Evolutionary conservation across 306 rosid species (phyloP).

Genomic region (Inga oerstediana): DNA sequence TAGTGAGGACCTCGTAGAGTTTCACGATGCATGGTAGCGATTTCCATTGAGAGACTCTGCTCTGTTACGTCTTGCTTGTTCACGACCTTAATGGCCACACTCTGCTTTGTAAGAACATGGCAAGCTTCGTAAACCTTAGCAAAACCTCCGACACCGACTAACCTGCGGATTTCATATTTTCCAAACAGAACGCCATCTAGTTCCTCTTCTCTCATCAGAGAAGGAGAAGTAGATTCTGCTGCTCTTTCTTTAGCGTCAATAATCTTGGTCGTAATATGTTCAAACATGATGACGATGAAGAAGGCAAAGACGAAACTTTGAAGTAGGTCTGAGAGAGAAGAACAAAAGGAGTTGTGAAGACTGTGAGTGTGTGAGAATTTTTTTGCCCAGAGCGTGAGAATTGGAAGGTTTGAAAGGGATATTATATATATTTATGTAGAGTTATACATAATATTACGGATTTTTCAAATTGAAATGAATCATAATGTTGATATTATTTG

Average conservation of each 20-base stretch:
- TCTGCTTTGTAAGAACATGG: conserved; percentile 43
- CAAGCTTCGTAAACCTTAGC: conserved; percentile 85
- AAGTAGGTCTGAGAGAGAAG: background rate
- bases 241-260: background rate
- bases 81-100: conserved; percentile 79
- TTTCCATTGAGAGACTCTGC: conserved; percentile 56
- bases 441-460: background rate
- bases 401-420: background rate
- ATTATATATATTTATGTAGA: too few species aligned
- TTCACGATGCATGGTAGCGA: conserved; percentile 73
- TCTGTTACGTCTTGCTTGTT: conserved; percentile 46
- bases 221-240: too few species aligned
- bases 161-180: conserved; percentile 52
- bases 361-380: too few species aligned
- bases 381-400: too few species aligned
- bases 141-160: conserved; percentile 75
- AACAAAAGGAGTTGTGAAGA: background rate
- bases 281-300: background rate
- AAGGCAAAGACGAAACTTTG: too few species aligned
- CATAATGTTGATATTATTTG: background rate
- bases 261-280: conserved; percentile 2
- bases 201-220: background rate
- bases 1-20: conserved; percentile 72
- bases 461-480: background rate
- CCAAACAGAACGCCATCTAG: conserved; percentile 33